Conservation (phyloP, 208 protist genomes). For the Angomonas deanei region DNA sequence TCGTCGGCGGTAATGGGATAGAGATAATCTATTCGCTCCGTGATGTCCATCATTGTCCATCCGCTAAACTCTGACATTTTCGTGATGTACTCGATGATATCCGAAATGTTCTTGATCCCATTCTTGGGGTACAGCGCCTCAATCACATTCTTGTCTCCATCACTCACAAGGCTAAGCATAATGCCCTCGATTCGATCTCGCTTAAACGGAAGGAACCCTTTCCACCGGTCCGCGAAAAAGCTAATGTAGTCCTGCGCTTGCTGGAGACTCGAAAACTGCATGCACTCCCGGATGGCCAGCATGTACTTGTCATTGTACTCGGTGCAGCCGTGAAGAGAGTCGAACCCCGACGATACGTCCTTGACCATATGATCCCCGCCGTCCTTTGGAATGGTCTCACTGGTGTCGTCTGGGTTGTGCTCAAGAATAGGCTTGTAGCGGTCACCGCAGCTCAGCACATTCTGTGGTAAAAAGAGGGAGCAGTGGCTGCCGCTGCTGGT, state of each 20-base stretch:
- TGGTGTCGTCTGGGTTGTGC: not conserved
- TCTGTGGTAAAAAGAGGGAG: constrained; percentile 52
- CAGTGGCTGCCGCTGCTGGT: constrained; percentile 77
- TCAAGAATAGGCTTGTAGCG: not conserved
- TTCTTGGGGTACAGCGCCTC: constrained; percentile 60
- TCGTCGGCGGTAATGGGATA: constrained; percentile 59
- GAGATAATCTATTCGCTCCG: constrained; percentile 56
- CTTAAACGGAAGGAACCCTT: constrained; percentile 46
- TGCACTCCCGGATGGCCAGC: constrained; percentile 45
- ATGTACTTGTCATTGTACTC: constrained; percentile 68
- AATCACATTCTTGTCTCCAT: constrained; percentile 51
- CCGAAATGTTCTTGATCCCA: constrained; percentile 52
- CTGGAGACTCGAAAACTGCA: constrained; percentile 55
- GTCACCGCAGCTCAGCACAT: not conserved
- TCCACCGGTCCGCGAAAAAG: constrained; percentile 43
- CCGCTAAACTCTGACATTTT: constrained; percentile 70
- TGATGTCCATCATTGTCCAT: constrained; percentile 44
- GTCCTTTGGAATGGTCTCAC: not conserved
- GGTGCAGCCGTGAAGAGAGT: constrained; percentile 42
- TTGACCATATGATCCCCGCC: constrained; percentile 57
- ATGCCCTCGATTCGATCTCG: constrained; percentile 57
- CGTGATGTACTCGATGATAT: constrained; percentile 73
- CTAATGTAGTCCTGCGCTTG: constrained; percentile 64
- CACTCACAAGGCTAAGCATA: constrained; percentile 38
- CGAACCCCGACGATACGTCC: constrained; percentile 62